Percentiles rank a stretch among this genome's conserved stretches.
Conservation (phyloP, 345 rosid genomes). For the Clarkia xantiana region DNA sequence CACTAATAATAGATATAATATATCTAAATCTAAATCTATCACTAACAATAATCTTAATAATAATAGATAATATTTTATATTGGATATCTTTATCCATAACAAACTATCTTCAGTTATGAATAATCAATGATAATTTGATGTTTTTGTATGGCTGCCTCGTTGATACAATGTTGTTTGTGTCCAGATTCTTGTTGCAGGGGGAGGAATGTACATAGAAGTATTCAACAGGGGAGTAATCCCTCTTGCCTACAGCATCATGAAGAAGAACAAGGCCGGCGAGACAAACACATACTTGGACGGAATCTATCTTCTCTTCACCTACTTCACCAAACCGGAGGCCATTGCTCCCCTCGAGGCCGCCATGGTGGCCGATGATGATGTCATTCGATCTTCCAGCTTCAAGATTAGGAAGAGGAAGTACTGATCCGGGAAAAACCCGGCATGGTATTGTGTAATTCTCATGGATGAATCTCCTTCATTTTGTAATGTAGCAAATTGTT, state of each 20-base stretch:
- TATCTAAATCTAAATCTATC: too few relatives aligned
- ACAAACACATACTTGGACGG: constrained; percentile 75
- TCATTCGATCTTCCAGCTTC: constrained; percentile 64
- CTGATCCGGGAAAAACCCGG: constrained; percentile 9
- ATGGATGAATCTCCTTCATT: too few relatives aligned
- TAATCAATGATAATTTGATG: too few relatives aligned
- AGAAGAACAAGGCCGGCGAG: constrained; percentile 81
- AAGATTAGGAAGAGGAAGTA: constrained; percentile 60
- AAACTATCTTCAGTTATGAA: too few relatives aligned
- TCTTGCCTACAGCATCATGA: constrained; percentile 71
- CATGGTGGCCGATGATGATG: constrained; percentile 46
- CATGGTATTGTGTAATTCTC: too few relatives aligned
- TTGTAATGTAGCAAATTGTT: too few relatives aligned
- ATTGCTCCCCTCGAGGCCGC: constrained; percentile 34
- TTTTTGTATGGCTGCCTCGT: too few relatives aligned
- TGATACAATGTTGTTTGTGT: constrained; percentile 3
- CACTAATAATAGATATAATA: too few relatives aligned
- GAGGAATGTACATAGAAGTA: constrained; percentile 92
- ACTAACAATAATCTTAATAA: too few relatives aligned
- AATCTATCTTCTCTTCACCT: constrained; percentile 77
- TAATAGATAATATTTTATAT: too few relatives aligned
- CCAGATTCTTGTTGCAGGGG: constrained; percentile 92
- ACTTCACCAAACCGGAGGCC: constrained; percentile 82
- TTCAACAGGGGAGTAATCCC: constrained; percentile 95
- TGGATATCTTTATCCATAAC: too few relatives aligned